Evolutionary conservation across 179 eudicot species (phyloP).

Genomic region (Heliamphora pulchella): DNA sequence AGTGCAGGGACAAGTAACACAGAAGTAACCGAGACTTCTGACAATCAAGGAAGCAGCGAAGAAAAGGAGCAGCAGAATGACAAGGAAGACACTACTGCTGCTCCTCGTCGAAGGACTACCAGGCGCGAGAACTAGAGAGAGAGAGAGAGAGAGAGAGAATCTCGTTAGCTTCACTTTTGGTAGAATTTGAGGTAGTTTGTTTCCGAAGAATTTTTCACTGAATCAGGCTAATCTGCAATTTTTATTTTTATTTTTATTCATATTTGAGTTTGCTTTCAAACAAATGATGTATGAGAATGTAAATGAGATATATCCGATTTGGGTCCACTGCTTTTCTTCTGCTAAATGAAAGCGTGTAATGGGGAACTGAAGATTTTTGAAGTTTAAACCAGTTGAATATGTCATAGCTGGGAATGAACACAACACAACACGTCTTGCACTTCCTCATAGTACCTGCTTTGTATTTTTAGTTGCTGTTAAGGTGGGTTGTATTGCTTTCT

Average conservation of each 20-base stretch:
- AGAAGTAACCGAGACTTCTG: conserved; percentile 44
- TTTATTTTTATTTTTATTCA: background rate
- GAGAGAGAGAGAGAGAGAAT: background rate
- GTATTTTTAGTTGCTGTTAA: too few relatives aligned
- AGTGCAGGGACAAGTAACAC: conserved; percentile 21
- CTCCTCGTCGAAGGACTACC: conserved; percentile 55
- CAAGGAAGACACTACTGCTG: conserved; percentile 37
- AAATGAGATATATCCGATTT: background rate
- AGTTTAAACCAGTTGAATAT: background rate
- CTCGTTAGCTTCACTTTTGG: conserved; percentile 11
- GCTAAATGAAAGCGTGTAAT: background rate
- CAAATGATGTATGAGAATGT: conserved; percentile 10
- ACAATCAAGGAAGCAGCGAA: conserved; percentile 51
- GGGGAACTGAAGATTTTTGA: background rate
- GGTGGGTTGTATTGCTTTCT: too few relatives aligned
- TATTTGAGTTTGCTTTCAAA: background rate
- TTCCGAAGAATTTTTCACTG: background rate
- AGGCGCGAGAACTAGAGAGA: conserved; percentile 53
- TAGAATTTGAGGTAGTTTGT: background rate
- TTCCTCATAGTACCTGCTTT: too few relatives aligned
- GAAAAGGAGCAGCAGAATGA: conserved; percentile 45
- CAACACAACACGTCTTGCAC: too few relatives aligned
- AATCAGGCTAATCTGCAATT: background rate
- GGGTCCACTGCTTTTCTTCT: background rate
- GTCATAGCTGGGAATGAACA: too few relatives aligned